Evolutionary conservation across 768 basidiomycete genomes (phyloP).

Genomic region (Pleurotus platypus): DNA sequence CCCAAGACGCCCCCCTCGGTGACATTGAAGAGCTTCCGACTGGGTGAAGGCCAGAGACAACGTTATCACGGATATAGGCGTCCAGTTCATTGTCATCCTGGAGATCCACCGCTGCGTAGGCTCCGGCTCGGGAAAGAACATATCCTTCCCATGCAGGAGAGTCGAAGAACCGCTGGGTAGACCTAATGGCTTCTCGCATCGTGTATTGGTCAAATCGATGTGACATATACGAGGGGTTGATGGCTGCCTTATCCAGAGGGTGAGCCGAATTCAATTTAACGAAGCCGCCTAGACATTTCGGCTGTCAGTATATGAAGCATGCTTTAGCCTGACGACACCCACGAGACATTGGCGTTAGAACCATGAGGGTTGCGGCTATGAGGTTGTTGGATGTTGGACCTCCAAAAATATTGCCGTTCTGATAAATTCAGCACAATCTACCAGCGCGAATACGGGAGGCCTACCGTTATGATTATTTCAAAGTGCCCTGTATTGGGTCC

Average conservation of each 20-base stretch:
- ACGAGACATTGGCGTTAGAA: constrained; percentile 34
- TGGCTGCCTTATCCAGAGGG: constrained; percentile 43
- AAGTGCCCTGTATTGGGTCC: constrained; percentile 18
- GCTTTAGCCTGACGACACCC: not conserved
- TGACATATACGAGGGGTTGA: constrained; percentile 46
- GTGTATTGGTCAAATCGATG: constrained; percentile 26
- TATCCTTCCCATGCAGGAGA: constrained; percentile 26
- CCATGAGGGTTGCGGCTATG: constrained; percentile 18
- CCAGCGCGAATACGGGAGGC: not conserved
- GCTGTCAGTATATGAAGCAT: not conserved
- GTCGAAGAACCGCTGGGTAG: constrained; percentile 19
- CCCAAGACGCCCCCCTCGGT: constrained; percentile 18
- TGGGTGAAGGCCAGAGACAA: constrained; percentile 24
- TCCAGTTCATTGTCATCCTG: constrained; percentile 23
- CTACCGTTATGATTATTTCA: constrained; percentile 17
- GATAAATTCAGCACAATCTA: not conserved
- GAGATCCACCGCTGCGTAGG: constrained; percentile 12
- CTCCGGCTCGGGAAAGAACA: constrained; percentile 16
- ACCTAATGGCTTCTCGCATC: constrained; percentile 20
- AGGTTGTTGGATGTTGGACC: constrained; percentile 24
- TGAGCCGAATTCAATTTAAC: constrained; percentile 38
- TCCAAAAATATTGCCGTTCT: constrained; percentile 2
- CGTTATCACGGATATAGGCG: constrained; percentile 17
- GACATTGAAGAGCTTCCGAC: constrained; percentile 32
- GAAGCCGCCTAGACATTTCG: constrained; percentile 25